Conservation (phyloP, 148 eudicot species). For the Hydrangea macrophylla region DNA sequence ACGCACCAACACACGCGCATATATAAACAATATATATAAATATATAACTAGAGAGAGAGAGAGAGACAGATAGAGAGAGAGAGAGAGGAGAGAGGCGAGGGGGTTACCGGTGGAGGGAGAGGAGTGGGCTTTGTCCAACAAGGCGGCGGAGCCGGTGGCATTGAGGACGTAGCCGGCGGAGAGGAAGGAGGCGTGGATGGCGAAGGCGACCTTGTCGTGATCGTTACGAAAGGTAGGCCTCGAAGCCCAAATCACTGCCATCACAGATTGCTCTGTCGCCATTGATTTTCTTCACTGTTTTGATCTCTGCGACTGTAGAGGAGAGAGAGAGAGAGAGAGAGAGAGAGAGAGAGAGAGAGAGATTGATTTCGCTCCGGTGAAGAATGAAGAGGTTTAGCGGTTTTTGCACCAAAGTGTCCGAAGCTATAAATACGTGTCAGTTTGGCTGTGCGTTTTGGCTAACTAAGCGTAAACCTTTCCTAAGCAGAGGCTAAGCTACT, state of each 20-base stretch:
- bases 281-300: slow-evolving; percentile 13
- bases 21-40: not conserved
- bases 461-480: too few species aligned
- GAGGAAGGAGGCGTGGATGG: slow-evolving; percentile 57
- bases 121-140: slow-evolving; percentile 41
- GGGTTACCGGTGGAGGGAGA: slow-evolving; percentile 47
- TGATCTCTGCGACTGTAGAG: too few species aligned
- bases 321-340: not conserved
- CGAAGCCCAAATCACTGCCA: slow-evolving; percentile 75
- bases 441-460: too few species aligned
- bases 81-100: not conserved
- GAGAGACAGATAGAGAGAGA: too few species aligned
- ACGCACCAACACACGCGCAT: slow-evolving; percentile 7
- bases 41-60: too few species aligned
- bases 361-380: too few species aligned
- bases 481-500: too few species aligned
- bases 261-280: slow-evolving; percentile 58
- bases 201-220: slow-evolving; percentile 68
- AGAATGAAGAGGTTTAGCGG: too few species aligned
- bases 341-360: too few species aligned
- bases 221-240: slow-evolving; percentile 58
- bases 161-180: slow-evolving; percentile 60
- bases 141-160: slow-evolving; percentile 68
- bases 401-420: too few species aligned
- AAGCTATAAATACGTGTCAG: too few species aligned